Evolutionary conservation across 2,329 filamentous ascomycete genomes (phyloP), one percentile per base, ranked within the genome.

Genomic region (Bipolaris gigantea): DNA sequence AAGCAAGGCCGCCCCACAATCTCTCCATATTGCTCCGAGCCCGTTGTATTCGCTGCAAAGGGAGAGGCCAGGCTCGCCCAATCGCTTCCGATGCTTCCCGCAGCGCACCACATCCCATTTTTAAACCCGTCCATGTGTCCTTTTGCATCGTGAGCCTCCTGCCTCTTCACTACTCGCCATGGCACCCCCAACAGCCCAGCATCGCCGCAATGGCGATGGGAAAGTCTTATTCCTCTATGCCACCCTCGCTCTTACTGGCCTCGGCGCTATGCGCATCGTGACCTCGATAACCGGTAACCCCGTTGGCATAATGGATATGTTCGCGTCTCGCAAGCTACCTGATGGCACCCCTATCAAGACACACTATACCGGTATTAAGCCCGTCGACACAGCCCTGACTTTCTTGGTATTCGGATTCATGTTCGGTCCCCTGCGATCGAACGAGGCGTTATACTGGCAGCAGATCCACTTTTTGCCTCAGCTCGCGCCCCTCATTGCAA

Each of bases 391-490:
- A 15, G 39, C 16, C 5, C 34, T 64, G 4, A 39, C 55, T 18
- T 50, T 62, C 18, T 40, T 62, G 16, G 57, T 61, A 5, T 23
- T 55, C 30, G 61, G 59, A 2, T 64, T 64, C 15, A 1, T 62
- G 1, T 32, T 50, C 13, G 61, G 59, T 13, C 32, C 59, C 16
- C 44, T 52, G 8, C 27, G 42, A 25, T 59, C 49, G 51, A 59
- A 59, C 11, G 59, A 64, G 45, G 15, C 53, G 1, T 60, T 50
- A 13, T 62, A 59, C 11, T 62, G 59, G 61, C 59, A 61, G 33
- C 57, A 60, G 9, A 36, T 64, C 1, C 60, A 64, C 19, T 64
- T 64, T 23, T 32, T 64, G 16, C 3, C 40, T 0, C 60, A 62
- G n/a, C 5, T 64, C 10, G 19, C 51, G 1, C 43, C 49, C 2